phyloP scores from a whole-genome alignment of 2,329 filamentous ascomycete species.

The Trichoderma atroviride region DNA sequence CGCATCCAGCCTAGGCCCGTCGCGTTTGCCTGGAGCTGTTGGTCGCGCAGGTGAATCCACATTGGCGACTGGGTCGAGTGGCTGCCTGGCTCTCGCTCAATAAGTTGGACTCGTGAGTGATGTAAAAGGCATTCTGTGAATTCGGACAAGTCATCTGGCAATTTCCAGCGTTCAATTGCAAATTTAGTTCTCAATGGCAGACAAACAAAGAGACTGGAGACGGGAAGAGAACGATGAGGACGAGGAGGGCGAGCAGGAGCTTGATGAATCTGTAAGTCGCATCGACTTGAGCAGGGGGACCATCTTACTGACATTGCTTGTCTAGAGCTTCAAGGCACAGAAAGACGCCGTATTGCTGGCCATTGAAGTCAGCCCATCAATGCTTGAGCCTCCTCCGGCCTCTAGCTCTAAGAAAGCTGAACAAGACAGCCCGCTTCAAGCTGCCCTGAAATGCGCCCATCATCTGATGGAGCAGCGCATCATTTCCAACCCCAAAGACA shows the following conservation, averaged over 20 bases:
- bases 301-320: constrained; percentile 1
- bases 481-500: constrained; percentile 92
- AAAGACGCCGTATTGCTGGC: constrained; percentile 99
- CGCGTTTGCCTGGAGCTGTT: constrained; percentile 40
- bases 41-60: constrained; percentile 21
- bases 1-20: constrained; percentile 32
- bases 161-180: neutral
- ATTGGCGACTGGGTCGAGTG: constrained; percentile 16
- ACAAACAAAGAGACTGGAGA: constrained; percentile 47
- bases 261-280: constrained; percentile 64
- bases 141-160: neutral
- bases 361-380: constrained; percentile 87
- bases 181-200: constrained; percentile 36
- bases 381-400: constrained; percentile 70
- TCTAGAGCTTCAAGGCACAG: constrained; percentile 83
- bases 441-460: constrained; percentile 91
- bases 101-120: neutral
- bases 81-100: constrained; percentile 2
- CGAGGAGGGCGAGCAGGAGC: constrained; percentile 63
- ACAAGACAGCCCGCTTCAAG: constrained; percentile 75
- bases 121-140: neutral
- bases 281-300: neutral
- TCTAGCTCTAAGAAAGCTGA: constrained; percentile 74
- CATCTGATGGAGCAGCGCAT: constrained; percentile 97
- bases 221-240: constrained; percentile 62